Evolutionary conservation across 352 stramenopile genomes (phyloP), one percentile per base, ranked within the genome.

Genomic region (Globisporangium paroecandrum): DNA sequence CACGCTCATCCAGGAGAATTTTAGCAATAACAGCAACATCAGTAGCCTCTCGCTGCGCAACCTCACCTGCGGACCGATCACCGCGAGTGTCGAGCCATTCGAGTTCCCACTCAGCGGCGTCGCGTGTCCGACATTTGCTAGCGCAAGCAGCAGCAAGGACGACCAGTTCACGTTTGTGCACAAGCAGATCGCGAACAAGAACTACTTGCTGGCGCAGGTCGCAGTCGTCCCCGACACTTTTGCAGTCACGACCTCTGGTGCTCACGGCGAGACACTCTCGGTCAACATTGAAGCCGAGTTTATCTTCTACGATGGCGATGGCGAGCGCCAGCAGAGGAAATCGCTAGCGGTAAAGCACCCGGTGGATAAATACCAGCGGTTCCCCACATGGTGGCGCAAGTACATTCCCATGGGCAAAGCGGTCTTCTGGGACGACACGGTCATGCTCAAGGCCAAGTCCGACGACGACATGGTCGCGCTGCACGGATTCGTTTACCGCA

Each of bases 381-480:
- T 81, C 46, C 84, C 84, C 29, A 41, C 64, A 0, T 92, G 86
- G 84, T 92, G 86, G 84, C 27, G 29, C 1, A 43, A 65, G 12
- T 94, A 88, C 73, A 66, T 91, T 5, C 79, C 81, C 18, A 88
- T 89, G 81, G 82, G 81, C 5, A 75, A 68, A 15, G 46, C 62
- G 1, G 82, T 90, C 53, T 94, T 94, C 72, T 94, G 83, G 83
- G 78, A 90, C 62, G 81, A 91, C 65, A 79, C 77, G 1, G 78
- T 92, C 24, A 70, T 71, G 46, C 77, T 94, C 59, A 75, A 74
- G 58, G 70, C 78, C 18, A 71, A 80, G 38, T 87, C 83, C 1
- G 78, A 90, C 68, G 81, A 89, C 10, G 71, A 78, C 15, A 72
- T 90, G 71, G 64, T 69, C 0, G 67, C 72, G 22, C 61, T 93